Percentiles rank a stretch among this genome's conserved stretches.
Evolutionary conservation across 352 stramenopile genomes (phyloP).

Genomic region (Pythium aphanidermatum): DNA sequence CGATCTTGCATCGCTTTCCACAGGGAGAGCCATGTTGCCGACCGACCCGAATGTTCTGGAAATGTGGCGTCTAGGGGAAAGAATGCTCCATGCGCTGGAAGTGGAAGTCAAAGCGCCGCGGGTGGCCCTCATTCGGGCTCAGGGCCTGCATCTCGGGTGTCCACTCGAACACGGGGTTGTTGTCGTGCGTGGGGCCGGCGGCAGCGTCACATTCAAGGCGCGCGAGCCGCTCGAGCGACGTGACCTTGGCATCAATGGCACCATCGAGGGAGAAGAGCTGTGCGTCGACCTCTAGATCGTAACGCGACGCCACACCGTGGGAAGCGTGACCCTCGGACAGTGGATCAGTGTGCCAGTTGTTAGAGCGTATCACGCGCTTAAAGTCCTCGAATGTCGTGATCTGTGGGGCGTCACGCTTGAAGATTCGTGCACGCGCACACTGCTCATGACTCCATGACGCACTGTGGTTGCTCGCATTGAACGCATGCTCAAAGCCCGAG

Average conservation of each 20-base stretch:
- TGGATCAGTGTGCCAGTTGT: conserved; percentile 53
- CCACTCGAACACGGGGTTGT: conserved; percentile 64
- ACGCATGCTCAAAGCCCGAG: conserved; percentile 43
- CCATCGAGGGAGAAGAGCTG: conserved; percentile 35
- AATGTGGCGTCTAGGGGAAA: conserved; percentile 2
- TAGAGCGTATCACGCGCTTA: conserved; percentile 62
- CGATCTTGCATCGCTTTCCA: conserved; percentile 8
- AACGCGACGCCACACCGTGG: conserved; percentile 51
- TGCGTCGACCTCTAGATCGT: conserved; percentile 47
- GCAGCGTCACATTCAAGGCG: conserved; percentile 44
- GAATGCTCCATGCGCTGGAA: conserved; percentile 36
- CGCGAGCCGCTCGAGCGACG: conserved; percentile 25
- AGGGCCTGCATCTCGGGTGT: conserved; percentile 20
- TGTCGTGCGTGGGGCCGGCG: conserved; percentile 48
- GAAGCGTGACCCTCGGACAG: conserved; percentile 39
- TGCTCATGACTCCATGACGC: conserved; percentile 37
- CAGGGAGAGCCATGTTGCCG: conserved; percentile 12
- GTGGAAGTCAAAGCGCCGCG: conserved; percentile 31
- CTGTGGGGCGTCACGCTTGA: conserved; percentile 36
- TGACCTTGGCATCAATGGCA: conserved; percentile 76
- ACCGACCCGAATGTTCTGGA: conserved; percentile 41
- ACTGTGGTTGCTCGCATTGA: conserved; percentile 27
- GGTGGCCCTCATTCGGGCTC: conserved; percentile 27
- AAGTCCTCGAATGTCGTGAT: conserved; percentile 42
- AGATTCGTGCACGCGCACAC: conserved; percentile 48